Evolutionary conservation across 2,329 filamentous ascomycete species (phyloP).

Genomic region (Colletotrichum sp.): DNA sequence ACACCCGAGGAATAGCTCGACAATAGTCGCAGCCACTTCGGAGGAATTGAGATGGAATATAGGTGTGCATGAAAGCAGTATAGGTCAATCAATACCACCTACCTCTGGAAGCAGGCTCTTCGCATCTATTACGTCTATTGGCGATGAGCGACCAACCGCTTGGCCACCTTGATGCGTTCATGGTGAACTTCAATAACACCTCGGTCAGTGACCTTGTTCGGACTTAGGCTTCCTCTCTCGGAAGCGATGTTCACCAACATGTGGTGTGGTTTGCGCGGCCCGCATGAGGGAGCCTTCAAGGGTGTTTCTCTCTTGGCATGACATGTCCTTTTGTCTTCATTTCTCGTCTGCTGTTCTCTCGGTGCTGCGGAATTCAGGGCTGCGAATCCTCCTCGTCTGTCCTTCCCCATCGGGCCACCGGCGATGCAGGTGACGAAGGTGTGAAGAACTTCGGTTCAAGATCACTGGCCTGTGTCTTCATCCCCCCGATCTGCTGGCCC

Average conservation of each 20-base stretch:
- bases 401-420: background rate
- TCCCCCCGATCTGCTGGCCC: background rate
- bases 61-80: background rate
- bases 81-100: background rate
- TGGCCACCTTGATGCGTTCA: background rate
- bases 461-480: background rate
- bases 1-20: background rate
- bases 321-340: background rate
- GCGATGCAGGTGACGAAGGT: background rate
- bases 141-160: background rate
- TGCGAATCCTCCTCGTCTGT: background rate
- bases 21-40: background rate
- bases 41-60: background rate
- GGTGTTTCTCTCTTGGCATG: background rate
- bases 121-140: background rate
- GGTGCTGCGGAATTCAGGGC: background rate
- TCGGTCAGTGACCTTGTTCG: background rate
- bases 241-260: background rate
- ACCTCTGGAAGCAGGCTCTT: background rate
- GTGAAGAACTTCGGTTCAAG: background rate
- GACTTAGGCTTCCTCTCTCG: background rate
- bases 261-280: background rate
- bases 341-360: background rate
- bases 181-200: background rate
- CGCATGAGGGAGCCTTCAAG: background rate